Base-by-base conservation (phyloP, 1,284 basidiomycete species). In the Hymenochaete sp. region DNA sequence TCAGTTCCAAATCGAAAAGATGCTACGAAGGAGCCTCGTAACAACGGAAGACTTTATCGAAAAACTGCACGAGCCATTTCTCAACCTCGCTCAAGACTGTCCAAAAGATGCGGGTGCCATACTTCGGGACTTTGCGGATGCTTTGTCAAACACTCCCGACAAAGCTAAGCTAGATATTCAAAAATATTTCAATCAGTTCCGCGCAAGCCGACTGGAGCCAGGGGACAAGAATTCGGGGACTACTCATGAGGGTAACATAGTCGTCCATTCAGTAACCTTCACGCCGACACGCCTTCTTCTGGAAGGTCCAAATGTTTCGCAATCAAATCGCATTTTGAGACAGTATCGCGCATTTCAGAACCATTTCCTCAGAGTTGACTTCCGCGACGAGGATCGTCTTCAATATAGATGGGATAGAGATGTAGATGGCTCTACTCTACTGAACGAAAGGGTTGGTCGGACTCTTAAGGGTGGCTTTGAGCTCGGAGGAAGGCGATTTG, bases 301-400 rank as follows among this genome's bases (percentile, higher is more conserved):
- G 11, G 82, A 87, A 60, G 86, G 85, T 0, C 83, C 83, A 1
- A 79, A 76, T 48, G 59, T 76, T 2, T 73, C 73, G 27, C 79
- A 85, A 51, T 81, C 79, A 9, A 88, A 77, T 47, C 65, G 72
- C 14, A 67, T 75, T 28, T 77, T 87, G 48, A 73, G 82, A 16
- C 63, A 69, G 52, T 85, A 75, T 51, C 56, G 59, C 46, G 73
- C 72, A n/a, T 66, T 71, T 48, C 69, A 79, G 44, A 70, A 80
- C 22, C 63, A 75, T 53, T 89, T 89, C 57, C 57, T 90, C 24
- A 77, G 86, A 11, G 83, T 89, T 16, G 75, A 84, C 51, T 87
- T 89, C 55, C 72, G 77, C 7, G 86, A 89, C 42, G 86, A 90
- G 62, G 80, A 87, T 57, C 70, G 73, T 26, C 63, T 81, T 14